Conservation (phyloP, 2,329 filamentous ascomycete genomes). For the Talaromyces rugulosus region DNA sequence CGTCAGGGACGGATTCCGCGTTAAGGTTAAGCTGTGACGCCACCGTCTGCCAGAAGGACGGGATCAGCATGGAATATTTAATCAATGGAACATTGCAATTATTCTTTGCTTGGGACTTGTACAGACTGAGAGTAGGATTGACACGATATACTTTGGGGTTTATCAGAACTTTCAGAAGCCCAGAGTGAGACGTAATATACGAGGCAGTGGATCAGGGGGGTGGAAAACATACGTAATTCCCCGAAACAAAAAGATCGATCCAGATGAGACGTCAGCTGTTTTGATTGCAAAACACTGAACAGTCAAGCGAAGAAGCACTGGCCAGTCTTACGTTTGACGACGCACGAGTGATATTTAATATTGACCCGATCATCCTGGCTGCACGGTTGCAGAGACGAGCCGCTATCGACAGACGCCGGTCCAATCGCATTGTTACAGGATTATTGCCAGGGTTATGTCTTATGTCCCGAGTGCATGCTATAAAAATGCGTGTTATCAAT, state of each 20-base stretch:
- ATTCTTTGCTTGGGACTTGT: neutral
- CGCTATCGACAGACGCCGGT: neutral
- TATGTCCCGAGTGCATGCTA: no score
- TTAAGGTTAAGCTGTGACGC: neutral
- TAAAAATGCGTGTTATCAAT: no score
- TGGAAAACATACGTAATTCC: neutral
- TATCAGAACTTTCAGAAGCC: no score
- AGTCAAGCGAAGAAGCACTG: neutral
- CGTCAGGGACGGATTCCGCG: constrained; percentile 6
- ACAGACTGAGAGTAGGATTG: no score
- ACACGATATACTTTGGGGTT: neutral
- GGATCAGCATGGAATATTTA: neutral
- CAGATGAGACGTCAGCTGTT: neutral
- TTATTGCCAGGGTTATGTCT: no score
- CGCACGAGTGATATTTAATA: neutral
- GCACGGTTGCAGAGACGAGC: neutral
- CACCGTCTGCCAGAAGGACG: neutral
- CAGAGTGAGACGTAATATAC: neutral
- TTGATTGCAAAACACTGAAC: neutral
- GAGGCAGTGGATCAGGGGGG: neutral
- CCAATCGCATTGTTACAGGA: neutral
- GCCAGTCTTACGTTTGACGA: neutral
- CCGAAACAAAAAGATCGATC: neutral
- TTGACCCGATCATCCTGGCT: neutral
- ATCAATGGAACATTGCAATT: neutral